Evolutionary conservation across 257 asterid genomes (phyloP), one percentile per base, ranked within the genome.

Genomic region (Solanum pinnatisectum): DNA sequence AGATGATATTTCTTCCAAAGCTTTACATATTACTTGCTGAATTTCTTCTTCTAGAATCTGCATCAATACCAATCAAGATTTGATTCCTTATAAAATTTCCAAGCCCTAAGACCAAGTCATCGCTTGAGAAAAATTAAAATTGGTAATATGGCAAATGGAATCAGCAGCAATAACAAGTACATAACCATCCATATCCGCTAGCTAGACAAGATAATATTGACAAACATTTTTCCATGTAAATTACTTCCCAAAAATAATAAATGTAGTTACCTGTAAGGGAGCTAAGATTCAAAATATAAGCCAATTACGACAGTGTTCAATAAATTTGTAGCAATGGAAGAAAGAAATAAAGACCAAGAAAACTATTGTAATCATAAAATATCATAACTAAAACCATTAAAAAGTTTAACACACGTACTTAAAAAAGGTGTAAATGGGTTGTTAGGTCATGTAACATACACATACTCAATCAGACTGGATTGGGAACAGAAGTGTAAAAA

Each of bases 1-100:
- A 70, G 94, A 92, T 86, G 95, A 93, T 89, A 97, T 93, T 90
- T 94, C 96, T 92, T 94, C 98, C 92, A 97, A 89, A 74, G 98
- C 99, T 89, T 91, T 92, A 87, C 92, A 93, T 78, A 97, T 88
- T 20, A 90, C 93, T 84, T 91, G 93, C 91, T 94, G 98, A 89
- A 96, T 90, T 91, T 90, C 95, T 23, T 88, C 92, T 90, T 90
- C 93, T 33, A 89, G 92, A 88, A 90, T 94, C 98, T 96, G 94
- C 87, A 63, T 22, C 78, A 65, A 60, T 84, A 37, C n/a, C 74
- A 84, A 84, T 84, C 87, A 84, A 6, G 63, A 84, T 84, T 63
- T 68, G 33, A 35, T 25, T 83, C 37, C 63, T 18, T 36, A 42
- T 1, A 30, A 85, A 86, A 11, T 86, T 71, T 35, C 56, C 32